These are phyloP conservation scores for Pyrrhoderma noxium DNA, from an alignment of 1,284 basidiomycete species.

Conservation along the genomic window DNA sequence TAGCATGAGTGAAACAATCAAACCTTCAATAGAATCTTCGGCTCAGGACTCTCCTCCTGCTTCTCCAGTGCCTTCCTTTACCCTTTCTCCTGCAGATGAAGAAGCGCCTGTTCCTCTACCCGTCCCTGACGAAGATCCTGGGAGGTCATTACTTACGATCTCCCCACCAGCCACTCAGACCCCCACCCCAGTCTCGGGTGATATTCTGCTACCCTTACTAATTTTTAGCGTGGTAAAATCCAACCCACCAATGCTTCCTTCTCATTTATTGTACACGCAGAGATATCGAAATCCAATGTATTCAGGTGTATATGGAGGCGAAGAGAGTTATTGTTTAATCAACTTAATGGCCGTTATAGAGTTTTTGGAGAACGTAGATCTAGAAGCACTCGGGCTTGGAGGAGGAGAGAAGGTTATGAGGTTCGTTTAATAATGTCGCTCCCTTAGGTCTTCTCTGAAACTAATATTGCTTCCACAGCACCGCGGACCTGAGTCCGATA, in stretches of 20 bases:
- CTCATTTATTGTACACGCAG: constrained; percentile 81
- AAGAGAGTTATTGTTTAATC: constrained; percentile 87
- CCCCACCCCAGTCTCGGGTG: constrained; percentile 54
- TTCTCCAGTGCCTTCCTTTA: constrained; percentile 3
- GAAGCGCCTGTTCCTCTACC: not conserved
- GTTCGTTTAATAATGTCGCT: constrained; percentile 26
- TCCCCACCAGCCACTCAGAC: constrained; percentile 24
- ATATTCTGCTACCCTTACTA: constrained; percentile 80
- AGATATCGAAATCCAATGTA: constrained; percentile 63
- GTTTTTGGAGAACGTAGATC: constrained; percentile 88
- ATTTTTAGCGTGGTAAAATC: constrained; percentile 88
- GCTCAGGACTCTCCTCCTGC: constrained; percentile 11
- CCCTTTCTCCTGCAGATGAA: constrained; percentile 1
- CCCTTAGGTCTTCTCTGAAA: constrained; percentile 1
- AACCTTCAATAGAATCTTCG: not conserved
- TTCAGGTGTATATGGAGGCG: constrained; percentile 52
- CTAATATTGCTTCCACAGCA: constrained; percentile 33
- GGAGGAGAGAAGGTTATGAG: constrained; percentile 56
- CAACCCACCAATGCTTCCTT: constrained; percentile 80
- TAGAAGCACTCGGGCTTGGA: constrained; percentile 73
- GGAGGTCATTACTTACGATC: constrained; percentile 23
- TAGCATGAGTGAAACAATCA: constrained; percentile 9
- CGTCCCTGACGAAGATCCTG: not conserved
- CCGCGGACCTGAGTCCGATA: constrained; percentile 72
- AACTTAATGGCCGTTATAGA: constrained; percentile 92